Evolutionary conservation across 2,329 filamentous ascomycete genomes (phyloP), one percentile per base, ranked within the genome.

Genomic region (Sphaerulina vaccinii): DNA sequence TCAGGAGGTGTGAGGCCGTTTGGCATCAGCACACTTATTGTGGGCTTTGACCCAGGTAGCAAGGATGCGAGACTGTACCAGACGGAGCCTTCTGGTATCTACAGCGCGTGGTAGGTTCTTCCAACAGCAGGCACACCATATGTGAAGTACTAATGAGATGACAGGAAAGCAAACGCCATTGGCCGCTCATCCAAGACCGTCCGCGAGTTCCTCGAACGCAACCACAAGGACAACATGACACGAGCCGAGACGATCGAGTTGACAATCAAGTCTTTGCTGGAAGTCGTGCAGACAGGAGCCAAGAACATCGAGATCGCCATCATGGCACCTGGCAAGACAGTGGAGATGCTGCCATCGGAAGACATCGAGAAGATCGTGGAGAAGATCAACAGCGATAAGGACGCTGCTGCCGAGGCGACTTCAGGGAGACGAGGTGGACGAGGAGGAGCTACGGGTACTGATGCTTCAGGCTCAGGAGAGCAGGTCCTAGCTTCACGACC

Each of bases 261-360:
- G 64, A 93, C 93, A 6, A 95, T 99, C 79, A 99, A 99, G 80
- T 99, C 93, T 33, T 82, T 99, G 60, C 79, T 99, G 55, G 93
- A 99, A 74, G 93, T 99, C 48, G 93, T 99, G 57, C 93, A 99
- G 76, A 99, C 93, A 2, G 93, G 93, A 58, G 93, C 93, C 47
- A 99, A 99, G 84, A 99, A 99, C 75, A 99, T 99, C 67, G 93
- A 99, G 77, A 97, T 99, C 68, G 93, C 95, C 52, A 86, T 99
- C 69, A 96, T 97, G 90, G 88, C 90, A 6, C 91, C 93, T 5
- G 91, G 90, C 46, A 90, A 96, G 79, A 73, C 81, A 13, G 83
- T 99, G 58, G 91, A 97, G 79, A 91, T 96, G 84, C 81, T 99
- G 63, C 89, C 90, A 2, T 87, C 92, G 24, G 92, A 97, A 72